A percentile compares a stretch with the other conserved stretches of the same genome.
Evolutionary conservation across 495 filamentous ascomycete species (phyloP).

Genomic region (Lichenothelia convexa): DNA sequence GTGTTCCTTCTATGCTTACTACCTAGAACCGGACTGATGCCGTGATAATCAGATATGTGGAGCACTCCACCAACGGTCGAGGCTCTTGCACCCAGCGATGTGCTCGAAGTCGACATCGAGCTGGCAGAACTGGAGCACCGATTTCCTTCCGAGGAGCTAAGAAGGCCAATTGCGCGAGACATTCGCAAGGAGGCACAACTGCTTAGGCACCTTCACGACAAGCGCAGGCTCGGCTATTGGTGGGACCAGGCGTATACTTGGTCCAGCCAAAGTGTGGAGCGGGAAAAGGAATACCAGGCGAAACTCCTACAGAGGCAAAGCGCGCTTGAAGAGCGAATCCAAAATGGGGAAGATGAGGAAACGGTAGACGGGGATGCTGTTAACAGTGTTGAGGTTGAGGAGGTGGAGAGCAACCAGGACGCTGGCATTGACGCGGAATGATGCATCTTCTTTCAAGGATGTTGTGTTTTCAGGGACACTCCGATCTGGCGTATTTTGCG

Average conservation of each 20-base stretch:
- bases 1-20: constrained; percentile 9
- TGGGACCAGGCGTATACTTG: constrained; percentile 8
- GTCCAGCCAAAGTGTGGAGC: background rate
- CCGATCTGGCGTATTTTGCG: too few relatives aligned
- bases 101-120: constrained; percentile 14
- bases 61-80: constrained; percentile 7
- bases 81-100: constrained; percentile 12
- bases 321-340: background rate
- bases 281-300: background rate
- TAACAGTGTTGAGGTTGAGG: background rate
- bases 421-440: background rate
- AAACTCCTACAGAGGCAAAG: background rate
- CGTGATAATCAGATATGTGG: constrained; percentile 6
- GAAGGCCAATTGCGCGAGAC: constrained; percentile 16
- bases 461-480: too few relatives aligned
- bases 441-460: too few relatives aligned
- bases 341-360: background rate
- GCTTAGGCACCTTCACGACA: constrained; percentile 11
- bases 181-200: constrained; percentile 19
- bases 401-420: background rate
- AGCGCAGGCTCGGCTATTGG: constrained; percentile 20
- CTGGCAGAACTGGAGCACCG: constrained; percentile 12
- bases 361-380: background rate
- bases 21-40: background rate
- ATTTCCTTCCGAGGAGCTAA: constrained; percentile 14